Evolutionary conservation across 345 rosid genomes (phyloP).

Genomic region (Aethionema arabicum): DNA sequence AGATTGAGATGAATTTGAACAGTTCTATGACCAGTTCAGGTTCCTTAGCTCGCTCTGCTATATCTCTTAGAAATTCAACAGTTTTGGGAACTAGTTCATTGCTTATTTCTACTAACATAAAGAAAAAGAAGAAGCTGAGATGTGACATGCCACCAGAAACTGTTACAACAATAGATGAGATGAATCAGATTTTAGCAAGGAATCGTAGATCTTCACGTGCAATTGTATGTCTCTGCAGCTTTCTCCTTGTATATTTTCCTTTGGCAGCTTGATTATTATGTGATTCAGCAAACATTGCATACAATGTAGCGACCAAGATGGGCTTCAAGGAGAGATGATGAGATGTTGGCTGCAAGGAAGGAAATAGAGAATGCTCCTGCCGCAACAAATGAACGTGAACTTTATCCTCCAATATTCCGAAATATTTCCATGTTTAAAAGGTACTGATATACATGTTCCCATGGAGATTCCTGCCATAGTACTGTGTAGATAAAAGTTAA

Average conservation of each 20-base stretch:
- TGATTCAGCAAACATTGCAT: slow-evolving; percentile 5
- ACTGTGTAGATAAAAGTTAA: slow-evolving; percentile 11
- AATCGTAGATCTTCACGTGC: slow-evolving; percentile 66
- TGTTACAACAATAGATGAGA: slow-evolving; percentile 62
- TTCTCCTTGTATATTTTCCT: not conserved
- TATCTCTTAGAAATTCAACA: slow-evolving; percentile 14
- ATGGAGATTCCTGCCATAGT: not conserved
- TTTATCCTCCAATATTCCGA: slow-evolving; percentile 73
- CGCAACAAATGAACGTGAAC: slow-evolving; percentile 47
- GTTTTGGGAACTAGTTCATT: slow-evolving; percentile 36
- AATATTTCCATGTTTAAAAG: slow-evolving; percentile 87
- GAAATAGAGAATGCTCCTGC: slow-evolving; percentile 65
- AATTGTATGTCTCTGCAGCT: slow-evolving; percentile 45
- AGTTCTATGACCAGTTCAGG: slow-evolving; percentile 34
- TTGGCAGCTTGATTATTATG: not conserved
- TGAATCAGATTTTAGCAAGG: slow-evolving; percentile 52
- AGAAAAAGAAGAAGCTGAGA: slow-evolving; percentile 54
- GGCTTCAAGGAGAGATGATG: slow-evolving; percentile 70
- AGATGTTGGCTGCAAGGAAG: slow-evolving; percentile 59
- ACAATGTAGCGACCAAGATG: slow-evolving; percentile 73
- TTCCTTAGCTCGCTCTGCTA: slow-evolving; percentile 26
- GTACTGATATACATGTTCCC: slow-evolving; percentile 34
- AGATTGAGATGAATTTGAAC: slow-evolving; percentile 17
- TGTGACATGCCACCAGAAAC: slow-evolving; percentile 76
- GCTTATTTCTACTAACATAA: slow-evolving; percentile 19